A percentile compares a stretch with the other conserved stretches of the same genome.
Evolutionary conservation across 2,329 filamentous ascomycete genomes (phyloP).

Genomic region (Fusarium paranaense): DNA sequence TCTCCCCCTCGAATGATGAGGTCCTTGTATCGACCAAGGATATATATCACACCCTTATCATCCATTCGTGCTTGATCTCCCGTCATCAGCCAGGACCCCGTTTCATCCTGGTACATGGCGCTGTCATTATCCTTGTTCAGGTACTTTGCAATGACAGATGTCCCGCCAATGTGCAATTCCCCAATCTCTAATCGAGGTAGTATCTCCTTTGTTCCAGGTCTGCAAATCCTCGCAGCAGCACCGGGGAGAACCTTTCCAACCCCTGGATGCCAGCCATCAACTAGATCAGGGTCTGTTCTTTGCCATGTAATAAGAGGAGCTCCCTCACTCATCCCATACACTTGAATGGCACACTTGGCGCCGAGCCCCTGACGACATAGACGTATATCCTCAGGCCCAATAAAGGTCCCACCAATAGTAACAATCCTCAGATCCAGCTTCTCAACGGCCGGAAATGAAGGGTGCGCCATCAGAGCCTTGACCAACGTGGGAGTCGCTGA

Average conservation of each 20-base stretch:
- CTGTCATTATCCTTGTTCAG: constrained; percentile 41
- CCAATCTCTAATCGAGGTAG: constrained; percentile 49
- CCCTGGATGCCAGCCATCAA: constrained; percentile 52
- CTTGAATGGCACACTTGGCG: constrained; percentile 49
- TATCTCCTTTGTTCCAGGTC: constrained; percentile 44
- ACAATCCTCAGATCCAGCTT: constrained; percentile 48
- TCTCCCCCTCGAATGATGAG: constrained; percentile 59
- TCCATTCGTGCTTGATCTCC: constrained; percentile 57
- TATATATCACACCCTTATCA: constrained; percentile 51
- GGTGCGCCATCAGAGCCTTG: constrained; percentile 48
- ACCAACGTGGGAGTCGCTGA: constrained; percentile 55
- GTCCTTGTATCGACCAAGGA: constrained; percentile 59
- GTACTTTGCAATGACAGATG: constrained; percentile 51
- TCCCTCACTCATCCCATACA: constrained; percentile 60
- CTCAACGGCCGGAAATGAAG: constrained; percentile 41
- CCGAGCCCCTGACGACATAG: constrained; percentile 49
- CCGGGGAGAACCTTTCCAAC: constrained; percentile 57
- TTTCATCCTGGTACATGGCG: constrained; percentile 51
- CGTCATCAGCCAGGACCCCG: constrained; percentile 52
- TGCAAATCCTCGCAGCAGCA: constrained; percentile 53
- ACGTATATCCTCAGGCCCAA: constrained; percentile 47
- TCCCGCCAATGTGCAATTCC: constrained; percentile 55
- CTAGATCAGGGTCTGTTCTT: constrained; percentile 45
- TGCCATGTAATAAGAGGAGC: constrained; percentile 56
- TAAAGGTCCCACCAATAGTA: constrained; percentile 50